Conservation (phyloP, 805 yeast species). For the Starmerella powellii region DNA sequence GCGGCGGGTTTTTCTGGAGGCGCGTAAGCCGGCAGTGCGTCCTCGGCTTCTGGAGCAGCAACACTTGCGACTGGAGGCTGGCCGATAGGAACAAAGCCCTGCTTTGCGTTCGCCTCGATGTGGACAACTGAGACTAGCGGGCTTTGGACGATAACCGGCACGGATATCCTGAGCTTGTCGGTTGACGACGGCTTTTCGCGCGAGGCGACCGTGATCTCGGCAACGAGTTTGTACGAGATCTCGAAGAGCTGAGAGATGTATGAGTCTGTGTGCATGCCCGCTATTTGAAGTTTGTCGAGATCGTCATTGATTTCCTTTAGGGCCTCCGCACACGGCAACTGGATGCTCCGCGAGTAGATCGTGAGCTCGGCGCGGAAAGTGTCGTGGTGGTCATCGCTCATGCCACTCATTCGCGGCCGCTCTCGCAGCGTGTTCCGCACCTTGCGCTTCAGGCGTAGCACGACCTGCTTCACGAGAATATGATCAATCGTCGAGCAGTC, state of each 20-base stretch:
- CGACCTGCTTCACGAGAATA: background rate
- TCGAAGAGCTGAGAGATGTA: background rate
- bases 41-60: too few relatives aligned
- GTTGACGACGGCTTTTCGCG: background rate
- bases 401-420: background rate
- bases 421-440: background rate
- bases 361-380: too few relatives aligned
- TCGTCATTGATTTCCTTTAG: background rate
- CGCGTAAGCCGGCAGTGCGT: too few relatives aligned
- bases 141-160: background rate
- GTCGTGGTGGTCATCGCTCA: too few relatives aligned
- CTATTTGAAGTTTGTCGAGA: background rate
- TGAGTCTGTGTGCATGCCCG: background rate
- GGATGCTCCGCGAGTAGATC: background rate
- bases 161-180: background rate
- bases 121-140: background rate
- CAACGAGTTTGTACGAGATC: background rate
- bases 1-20: too few relatives aligned
- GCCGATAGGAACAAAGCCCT: too few relatives aligned
- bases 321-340: background rate
- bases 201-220: background rate
- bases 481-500: background rate
- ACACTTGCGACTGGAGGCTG: too few relatives aligned
- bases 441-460: background rate
- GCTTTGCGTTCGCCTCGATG: background rate